Base-by-base conservation (phyloP, 345 rosid species). In the Iberis pinnata region DNA sequence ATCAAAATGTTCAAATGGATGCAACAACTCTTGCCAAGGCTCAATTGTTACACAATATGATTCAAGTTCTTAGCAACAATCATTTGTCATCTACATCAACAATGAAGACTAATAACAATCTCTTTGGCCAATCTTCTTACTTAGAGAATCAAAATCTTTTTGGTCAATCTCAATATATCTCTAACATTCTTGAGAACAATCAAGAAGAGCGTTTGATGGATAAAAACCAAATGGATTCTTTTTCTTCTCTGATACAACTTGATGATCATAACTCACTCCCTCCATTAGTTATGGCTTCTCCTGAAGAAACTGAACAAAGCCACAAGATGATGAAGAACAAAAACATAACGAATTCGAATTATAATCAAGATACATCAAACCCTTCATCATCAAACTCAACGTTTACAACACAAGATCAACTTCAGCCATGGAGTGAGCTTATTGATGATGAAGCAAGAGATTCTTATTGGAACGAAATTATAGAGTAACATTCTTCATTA, bases 391-490 rank as follows among this genome's bases (percentile, higher is more conserved):
- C 83, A n/a, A 79, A 67, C 56, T 75, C 79, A 26, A 70, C 80
- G 56, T 69, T 69, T 35, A 69, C 77, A 45, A 69, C 77, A 45
- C 80, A 77, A 68, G 75, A 70, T 16, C 67, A 61, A 40, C 77
- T 75, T 45, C 56, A 59, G 40, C 54, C 59, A 59, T 59, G 65
- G 71, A 11, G 49, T 58, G 66, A 67, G 44, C 38, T 24, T 38
- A 52, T 67, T 46, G 79, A 82, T 47, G 79, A 79, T 60, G 80
- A 75, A 40, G 68, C 71, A 42, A 67, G 53, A 61, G 79, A 75
- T 14, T 69, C 69, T 40, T 77, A 73, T 63, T 82, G 89, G 89
- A 77, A 49, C 68, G 78, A 77, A 1, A 69, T 79, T 35, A 65
- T 79, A 35, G 79, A 79, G 89, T 82, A 77, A 73, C 78, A 46